Conservation (phyloP, 805 yeast species). For the Pachysolen tannophilus region DNA sequence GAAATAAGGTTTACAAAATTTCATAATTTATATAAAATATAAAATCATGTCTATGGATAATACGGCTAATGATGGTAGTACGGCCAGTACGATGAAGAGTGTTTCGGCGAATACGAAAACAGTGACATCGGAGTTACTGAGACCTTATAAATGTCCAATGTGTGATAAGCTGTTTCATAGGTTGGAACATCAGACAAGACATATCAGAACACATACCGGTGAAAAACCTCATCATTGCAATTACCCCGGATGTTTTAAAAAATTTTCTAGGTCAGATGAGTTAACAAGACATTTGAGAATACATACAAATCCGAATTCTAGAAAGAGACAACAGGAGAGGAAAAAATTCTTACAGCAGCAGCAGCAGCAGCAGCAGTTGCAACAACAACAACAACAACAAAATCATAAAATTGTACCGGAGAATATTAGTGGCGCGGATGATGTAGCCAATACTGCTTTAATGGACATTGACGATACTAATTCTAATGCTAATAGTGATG, state of each 20-base stretch:
- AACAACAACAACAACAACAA: background rate
- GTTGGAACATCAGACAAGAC: slow-evolving; percentile 86
- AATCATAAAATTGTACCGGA: background rate
- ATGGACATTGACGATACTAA: background rate
- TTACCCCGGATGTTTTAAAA: slow-evolving; percentile 76
- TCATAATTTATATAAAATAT: too few species aligned
- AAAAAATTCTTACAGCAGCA: slow-evolving; percentile 6
- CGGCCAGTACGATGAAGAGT: too few species aligned
- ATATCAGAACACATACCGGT: slow-evolving; percentile 88
- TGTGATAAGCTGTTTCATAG: slow-evolving; percentile 85
- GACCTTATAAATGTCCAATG: slow-evolving; percentile 81
- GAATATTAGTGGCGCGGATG: too few species aligned
- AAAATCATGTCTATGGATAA: too few species aligned
- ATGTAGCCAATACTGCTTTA: too few species aligned
- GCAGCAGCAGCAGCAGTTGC: background rate
- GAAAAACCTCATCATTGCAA: slow-evolving; percentile 85
- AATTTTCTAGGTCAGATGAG: slow-evolving; percentile 78
- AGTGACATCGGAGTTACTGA: slow-evolving; percentile 19
- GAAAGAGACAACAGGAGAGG: slow-evolving; percentile 23
- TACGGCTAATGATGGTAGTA: too few species aligned
- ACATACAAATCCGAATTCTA: slow-evolving; percentile 52
- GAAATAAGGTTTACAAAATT: too few species aligned
- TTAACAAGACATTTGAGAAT: slow-evolving; percentile 79
- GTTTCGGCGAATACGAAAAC: slow-evolving; percentile 16
- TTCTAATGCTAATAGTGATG: background rate